phyloP scores from a whole-genome alignment of 148 eudicot genomes.

The Nepenthes mirabilis region DNA sequence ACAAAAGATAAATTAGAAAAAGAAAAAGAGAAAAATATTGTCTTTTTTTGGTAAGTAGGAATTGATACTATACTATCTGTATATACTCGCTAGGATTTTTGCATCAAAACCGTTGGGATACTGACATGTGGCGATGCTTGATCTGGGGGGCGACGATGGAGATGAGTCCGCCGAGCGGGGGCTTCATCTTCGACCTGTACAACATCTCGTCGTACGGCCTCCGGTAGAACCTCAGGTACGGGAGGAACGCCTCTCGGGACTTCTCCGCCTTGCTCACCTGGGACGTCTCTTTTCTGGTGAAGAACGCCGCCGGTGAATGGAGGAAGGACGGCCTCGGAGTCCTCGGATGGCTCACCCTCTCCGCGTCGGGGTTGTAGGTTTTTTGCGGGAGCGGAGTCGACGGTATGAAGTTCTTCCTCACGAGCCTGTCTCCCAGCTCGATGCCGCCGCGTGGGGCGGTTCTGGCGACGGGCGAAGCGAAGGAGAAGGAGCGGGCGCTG shows the following conservation, averaged over 20 bases:
- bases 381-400: conserved; percentile 84
- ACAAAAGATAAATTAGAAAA: too few species aligned
- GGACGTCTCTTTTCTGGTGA: conserved; percentile 16
- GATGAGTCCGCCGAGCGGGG: conserved; percentile 78
- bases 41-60: too few species aligned
- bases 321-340: conserved; percentile 85
- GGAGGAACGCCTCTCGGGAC: conserved; percentile 44
- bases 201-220: conserved; percentile 86
- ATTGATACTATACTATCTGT: neutral
- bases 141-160: conserved; percentile 70
- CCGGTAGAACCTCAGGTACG: conserved; percentile 55
- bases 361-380: conserved; percentile 49
- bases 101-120: conserved; percentile 78
- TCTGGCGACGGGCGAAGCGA: conserved; percentile 67
- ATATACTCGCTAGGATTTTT: neutral
- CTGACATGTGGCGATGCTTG: conserved; percentile 56
- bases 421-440: conserved; percentile 13
- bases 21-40: too few species aligned
- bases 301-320: conserved; percentile 45
- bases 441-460: conserved; percentile 26
- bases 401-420: conserved; percentile 58
- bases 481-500: conserved; percentile 76
- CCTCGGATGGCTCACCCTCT: conserved; percentile 39
- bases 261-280: conserved; percentile 35
- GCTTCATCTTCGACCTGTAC: conserved; percentile 84